Conservation (phyloP, 2,329 filamentous ascomycete genomes). For the Lojkania enalia region DNA sequence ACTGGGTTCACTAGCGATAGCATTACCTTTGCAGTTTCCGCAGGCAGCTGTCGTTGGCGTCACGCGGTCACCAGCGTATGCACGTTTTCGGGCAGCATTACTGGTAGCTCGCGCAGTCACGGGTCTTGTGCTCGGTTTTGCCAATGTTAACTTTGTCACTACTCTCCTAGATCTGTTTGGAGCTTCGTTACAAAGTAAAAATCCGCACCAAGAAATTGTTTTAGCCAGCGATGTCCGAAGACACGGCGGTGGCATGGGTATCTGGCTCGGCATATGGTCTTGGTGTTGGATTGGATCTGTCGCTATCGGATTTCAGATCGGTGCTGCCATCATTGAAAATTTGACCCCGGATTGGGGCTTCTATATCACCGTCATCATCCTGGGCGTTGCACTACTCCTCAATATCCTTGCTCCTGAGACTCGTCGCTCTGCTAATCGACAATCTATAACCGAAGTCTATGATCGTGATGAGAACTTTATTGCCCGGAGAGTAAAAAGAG, state of each 20-base stretch:
- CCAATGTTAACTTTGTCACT: conserved; percentile 75
- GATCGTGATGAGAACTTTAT: conserved; percentile 51
- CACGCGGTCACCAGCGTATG: conserved; percentile 59
- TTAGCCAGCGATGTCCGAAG: conserved; percentile 69
- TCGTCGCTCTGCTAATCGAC: conserved; percentile 68
- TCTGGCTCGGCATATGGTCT: conserved; percentile 68
- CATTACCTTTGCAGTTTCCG: conserved; percentile 74
- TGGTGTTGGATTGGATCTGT: conserved; percentile 77
- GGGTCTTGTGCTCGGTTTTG: conserved; percentile 71
- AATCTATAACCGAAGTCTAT: conserved; percentile 65
- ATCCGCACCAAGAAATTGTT: conserved; percentile 73
- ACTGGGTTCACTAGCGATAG: conserved; percentile 67
- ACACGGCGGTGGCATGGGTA: conserved; percentile 75
- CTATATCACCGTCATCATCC: conserved; percentile 70
- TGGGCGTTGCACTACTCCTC: conserved; percentile 66
- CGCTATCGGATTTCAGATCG: conserved; percentile 71
- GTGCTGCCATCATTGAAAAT: conserved; percentile 67
- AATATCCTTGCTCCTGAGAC: conserved; percentile 75
- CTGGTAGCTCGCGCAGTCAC: conserved; percentile 67
- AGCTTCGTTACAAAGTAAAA: conserved; percentile 71
- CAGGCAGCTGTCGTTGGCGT: conserved; percentile 69
- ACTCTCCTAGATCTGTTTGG: conserved; percentile 76
- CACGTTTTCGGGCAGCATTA: conserved; percentile 62
- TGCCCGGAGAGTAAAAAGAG: conserved; percentile 63
- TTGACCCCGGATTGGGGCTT: conserved; percentile 73